Base-by-base conservation (phyloP, 768 basidiomycete species). In the Hortiboletus campestris region DNA sequence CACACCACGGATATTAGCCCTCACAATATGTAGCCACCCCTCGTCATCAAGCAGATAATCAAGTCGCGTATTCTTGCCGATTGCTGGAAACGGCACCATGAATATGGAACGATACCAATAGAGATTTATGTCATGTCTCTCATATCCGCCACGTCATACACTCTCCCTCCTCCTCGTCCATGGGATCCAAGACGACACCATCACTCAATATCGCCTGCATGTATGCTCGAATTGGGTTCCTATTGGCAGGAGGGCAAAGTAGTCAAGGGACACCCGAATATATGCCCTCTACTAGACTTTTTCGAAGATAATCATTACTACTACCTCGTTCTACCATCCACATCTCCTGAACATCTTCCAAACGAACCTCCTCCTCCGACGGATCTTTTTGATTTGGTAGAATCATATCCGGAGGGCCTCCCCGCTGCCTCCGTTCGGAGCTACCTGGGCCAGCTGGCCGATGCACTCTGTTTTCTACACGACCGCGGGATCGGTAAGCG, bases 31-130 rank as follows among this genome's bases (percentile, higher is more conserved):
- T 49, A 94, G 93, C 88, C 94, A 4, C 85, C 89, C 36, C 75
- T 97, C 56, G 88, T 99, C 64, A 94, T 99, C 74, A 99, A 99
- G 68, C 95, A 97, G 73, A 88, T 98, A 66, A 95, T 98, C 78
- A 98, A 98, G 73, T 94, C 92, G 45, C 90, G 97, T 49, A 99
- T 99, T 56, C 82, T 99, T 49, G 96, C 96, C 31, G 96, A 99
- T 75, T 98, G 96, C 72, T 99, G 97, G 97, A 98, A 98, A 77
- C 91, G 91, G 67, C 96, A 99, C 70, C 89, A 91, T 41, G 84
- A 88, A 58, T 83, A 91, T 70, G 96, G 96, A 53, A 97, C 97
- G 9, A 97, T 98, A 65, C 96, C 97, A 16, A 96, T 98, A 76
- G 97, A 99, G 75, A 96, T 96, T 25, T 91, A 89, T 68, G 91